Evolutionary conservation across 495 filamentous ascomycete genomes (phyloP).

Genomic region (Penicillium roqueforti): DNA sequence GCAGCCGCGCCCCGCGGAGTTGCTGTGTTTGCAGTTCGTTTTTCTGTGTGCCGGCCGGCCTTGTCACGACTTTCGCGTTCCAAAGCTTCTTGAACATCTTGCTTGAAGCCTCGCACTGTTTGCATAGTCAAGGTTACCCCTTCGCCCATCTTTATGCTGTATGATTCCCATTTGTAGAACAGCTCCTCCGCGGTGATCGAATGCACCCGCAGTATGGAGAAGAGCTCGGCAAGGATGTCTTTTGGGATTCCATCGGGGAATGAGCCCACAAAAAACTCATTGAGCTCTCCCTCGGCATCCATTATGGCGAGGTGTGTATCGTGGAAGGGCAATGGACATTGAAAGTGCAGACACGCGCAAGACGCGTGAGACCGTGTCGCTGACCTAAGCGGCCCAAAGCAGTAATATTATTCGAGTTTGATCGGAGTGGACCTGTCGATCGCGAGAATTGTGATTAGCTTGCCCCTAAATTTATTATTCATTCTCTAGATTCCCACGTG

Average conservation of each 20-base stretch:
- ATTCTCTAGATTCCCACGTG: background rate
- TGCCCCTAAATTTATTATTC: background rate
- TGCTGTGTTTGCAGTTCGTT: constrained; percentile 49
- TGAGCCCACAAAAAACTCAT: constrained; percentile 59
- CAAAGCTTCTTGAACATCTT: constrained; percentile 76
- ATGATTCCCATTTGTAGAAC: constrained; percentile 97
- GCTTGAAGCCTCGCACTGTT: constrained; percentile 71
- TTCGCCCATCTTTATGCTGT: constrained; percentile 88
- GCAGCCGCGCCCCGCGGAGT: constrained; percentile 60
- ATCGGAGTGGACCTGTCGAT: constrained; percentile 11
- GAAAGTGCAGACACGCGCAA: constrained; percentile 12
- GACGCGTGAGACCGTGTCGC: constrained; percentile 20
- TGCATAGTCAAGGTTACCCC: constrained; percentile 66
- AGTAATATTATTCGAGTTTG: constrained; percentile 18
- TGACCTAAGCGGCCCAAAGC: constrained; percentile 22
- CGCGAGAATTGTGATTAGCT: constrained; percentile 2
- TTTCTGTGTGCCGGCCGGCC: constrained; percentile 56
- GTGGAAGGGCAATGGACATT: constrained; percentile 8
- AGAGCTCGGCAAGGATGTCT: constrained; percentile 73
- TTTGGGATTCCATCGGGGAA: constrained; percentile 55
- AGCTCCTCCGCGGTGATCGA: constrained; percentile 73
- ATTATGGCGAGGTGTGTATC: constrained; percentile 12
- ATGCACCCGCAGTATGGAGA: constrained; percentile 80
- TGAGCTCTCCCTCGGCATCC: constrained; percentile 53
- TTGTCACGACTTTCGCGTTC: constrained; percentile 67